Evolutionary conservation across 1,139 yeast genomes (phyloP).

Genomic region (Yueomyces sp.): DNA sequence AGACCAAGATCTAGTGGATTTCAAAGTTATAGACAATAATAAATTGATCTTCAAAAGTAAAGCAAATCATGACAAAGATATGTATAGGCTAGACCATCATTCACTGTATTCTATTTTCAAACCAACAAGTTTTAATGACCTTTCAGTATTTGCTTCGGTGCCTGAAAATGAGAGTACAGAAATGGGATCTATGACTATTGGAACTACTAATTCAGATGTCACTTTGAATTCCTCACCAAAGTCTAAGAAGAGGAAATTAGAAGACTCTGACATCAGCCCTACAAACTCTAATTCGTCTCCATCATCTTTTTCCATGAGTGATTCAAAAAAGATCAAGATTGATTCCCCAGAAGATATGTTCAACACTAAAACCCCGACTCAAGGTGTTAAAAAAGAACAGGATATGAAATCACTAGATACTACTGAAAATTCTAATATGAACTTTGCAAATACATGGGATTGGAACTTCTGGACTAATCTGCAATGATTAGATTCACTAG

Average conservation of each 20-base stretch:
- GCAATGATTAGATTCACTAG: background rate
- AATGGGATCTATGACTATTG: background rate
- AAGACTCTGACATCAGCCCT: slow-evolving; percentile 19
- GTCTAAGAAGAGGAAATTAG: slow-evolving; percentile 18
- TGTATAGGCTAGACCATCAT: background rate
- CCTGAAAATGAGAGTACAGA: background rate
- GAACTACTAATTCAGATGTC: background rate
- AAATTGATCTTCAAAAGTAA: slow-evolving; percentile 21
- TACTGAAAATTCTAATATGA: slow-evolving; percentile 1
- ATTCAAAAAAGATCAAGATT: slow-evolving; percentile 22
- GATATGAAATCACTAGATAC: background rate
- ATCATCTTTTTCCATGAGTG: slow-evolving; percentile 18
- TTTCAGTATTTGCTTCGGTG: background rate
- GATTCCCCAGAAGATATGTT: slow-evolving; percentile 25
- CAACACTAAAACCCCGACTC: slow-evolving; percentile 6
- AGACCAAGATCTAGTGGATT: slow-evolving; percentile 20
- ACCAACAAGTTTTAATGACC: slow-evolving; percentile 2
- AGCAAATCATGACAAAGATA: slow-evolving; percentile 2
- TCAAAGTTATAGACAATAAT: slow-evolving; percentile 13
- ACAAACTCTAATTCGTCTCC: slow-evolving; percentile 16
- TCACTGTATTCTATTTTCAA: slow-evolving; percentile 7
- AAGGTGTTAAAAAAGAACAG: background rate
- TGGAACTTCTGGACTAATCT: slow-evolving; percentile 20
- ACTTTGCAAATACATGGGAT: slow-evolving; percentile 17
- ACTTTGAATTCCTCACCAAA: background rate